Evolutionary conservation across 108 stramenopile species (phyloP).

Genomic region (Cafeteria roenbergensis): DNA sequence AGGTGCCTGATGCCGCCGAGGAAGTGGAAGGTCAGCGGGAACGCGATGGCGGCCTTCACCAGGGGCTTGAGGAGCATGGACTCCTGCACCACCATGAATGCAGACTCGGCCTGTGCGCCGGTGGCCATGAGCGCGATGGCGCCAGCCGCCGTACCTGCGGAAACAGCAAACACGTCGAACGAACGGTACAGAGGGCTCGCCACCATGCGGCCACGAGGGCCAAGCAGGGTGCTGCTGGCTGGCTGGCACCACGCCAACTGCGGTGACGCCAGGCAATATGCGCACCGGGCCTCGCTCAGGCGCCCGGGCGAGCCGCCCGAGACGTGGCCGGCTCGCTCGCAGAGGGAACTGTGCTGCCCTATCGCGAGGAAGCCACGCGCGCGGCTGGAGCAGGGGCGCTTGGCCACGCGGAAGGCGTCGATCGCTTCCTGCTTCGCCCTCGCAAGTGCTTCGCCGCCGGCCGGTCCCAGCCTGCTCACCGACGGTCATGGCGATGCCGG

Average conservation of each 20-base stretch:
- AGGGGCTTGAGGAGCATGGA: not conserved
- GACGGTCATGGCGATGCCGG: not conserved
- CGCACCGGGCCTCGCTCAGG: no score
- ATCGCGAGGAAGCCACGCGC: not conserved
- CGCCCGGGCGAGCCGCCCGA: no score
- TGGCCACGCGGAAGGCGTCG: not conserved
- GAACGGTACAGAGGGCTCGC: not conserved
- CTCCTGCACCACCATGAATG: not conserved
- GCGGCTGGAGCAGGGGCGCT: not conserved
- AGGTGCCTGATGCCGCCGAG: constrained; percentile 1
- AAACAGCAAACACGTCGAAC: no score
- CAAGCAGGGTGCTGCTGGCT: not conserved
- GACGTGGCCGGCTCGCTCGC: no score
- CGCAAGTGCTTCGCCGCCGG: not conserved
- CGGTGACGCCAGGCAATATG: no score
- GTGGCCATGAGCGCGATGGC: no score
- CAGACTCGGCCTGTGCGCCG: no score
- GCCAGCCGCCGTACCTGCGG: no score
- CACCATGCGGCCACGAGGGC: not conserved
- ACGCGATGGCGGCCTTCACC: not conserved
- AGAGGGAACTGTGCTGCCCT: no score
- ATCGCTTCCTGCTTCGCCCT: not conserved
- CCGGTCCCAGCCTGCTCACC: not conserved
- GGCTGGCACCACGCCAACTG: no score
- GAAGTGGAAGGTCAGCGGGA: not conserved